These are phyloP conservation scores for Calonectria naviculata DNA, from an alignment of 2,329 filamentous ascomycete species.

Conservation along the genomic window DNA sequence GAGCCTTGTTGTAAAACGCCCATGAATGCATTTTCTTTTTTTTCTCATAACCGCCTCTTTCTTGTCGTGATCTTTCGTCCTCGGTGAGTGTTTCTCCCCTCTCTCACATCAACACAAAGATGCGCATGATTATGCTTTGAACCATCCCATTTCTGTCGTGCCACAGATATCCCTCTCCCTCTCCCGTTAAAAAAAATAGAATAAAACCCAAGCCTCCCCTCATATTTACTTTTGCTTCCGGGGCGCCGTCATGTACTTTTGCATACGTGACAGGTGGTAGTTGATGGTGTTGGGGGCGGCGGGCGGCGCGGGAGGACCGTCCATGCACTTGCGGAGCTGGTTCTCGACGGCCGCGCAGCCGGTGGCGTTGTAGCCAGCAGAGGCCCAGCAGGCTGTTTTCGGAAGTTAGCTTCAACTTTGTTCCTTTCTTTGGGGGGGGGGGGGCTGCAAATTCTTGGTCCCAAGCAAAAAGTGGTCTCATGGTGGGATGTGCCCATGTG, in stretches of 20 bases:
- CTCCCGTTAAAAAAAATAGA: too few species aligned
- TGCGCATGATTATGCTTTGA: not conserved
- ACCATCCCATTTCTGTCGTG: too few species aligned
- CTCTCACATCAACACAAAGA: not conserved
- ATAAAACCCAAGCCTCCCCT: not conserved
- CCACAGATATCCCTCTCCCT: too few species aligned
- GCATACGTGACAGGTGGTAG: slow-evolving; percentile 87
- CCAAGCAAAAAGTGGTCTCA: not conserved
- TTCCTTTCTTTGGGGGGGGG: too few species aligned
- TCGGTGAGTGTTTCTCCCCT: not conserved
- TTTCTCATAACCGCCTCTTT: not conserved
- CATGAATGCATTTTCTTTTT: not conserved
- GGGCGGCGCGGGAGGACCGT: slow-evolving; percentile 69
- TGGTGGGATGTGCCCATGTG: not conserved
- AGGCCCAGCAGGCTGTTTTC: slow-evolving; percentile 85
- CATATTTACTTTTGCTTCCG: slow-evolving; percentile 46
- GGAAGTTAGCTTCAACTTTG: not conserved
- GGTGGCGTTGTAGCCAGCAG: slow-evolving; percentile 73
- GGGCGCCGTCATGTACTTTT: slow-evolving; percentile 71
- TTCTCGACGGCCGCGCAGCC: slow-evolving; percentile 70
- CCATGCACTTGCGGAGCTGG: slow-evolving; percentile 79
- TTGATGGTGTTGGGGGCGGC: slow-evolving; percentile 83
- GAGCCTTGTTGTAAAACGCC: slow-evolving; percentile 35
- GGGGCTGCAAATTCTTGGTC: not conserved
- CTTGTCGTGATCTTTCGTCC: not conserved